Percentiles rank a stretch among this genome's conserved stretches.
phyloP scores from a whole-genome alignment of 495 filamentous ascomycete genomes.

The Penicillium flavigenum region DNA sequence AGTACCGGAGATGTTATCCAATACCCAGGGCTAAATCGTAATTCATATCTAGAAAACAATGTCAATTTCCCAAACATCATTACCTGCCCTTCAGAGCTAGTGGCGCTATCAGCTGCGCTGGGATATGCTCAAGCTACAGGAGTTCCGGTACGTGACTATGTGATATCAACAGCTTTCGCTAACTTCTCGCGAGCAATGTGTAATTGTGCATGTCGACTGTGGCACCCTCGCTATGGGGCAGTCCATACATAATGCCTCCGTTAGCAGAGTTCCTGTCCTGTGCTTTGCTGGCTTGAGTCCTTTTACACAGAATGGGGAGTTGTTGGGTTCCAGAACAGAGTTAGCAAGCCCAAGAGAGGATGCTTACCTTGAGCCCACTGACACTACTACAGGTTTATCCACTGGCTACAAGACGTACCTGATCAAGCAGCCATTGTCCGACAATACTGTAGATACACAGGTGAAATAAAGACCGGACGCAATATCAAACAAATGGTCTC shows the following conservation, averaged over 20 bases:
- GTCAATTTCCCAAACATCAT: slow-evolving; percentile 74
- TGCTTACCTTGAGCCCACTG: neutral
- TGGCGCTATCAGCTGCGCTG: slow-evolving; percentile 89
- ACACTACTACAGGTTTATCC: slow-evolving; percentile 50
- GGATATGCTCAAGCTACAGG: slow-evolving; percentile 81
- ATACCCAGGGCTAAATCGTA: neutral
- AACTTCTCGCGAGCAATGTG: slow-evolving; percentile 55
- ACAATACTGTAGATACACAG: slow-evolving; percentile 87
- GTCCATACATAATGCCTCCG: slow-evolving; percentile 82
- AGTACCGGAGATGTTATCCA: neutral
- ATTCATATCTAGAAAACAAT: slow-evolving; percentile 31
- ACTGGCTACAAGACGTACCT: slow-evolving; percentile 92
- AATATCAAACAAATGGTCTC: slow-evolving; percentile 94
- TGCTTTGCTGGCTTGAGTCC: slow-evolving; percentile 86
- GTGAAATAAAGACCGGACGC: slow-evolving; percentile 78
- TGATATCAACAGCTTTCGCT: no score
- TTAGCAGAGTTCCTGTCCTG: slow-evolving; percentile 76
- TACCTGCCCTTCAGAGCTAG: slow-evolving; percentile 93
- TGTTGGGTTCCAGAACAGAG: slow-evolving; percentile 80
- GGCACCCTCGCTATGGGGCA: slow-evolving; percentile 86
- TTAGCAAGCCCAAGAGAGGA: slow-evolving; percentile 37
- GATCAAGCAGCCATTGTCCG: slow-evolving; percentile 83
- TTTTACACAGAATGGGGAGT: slow-evolving; percentile 81
- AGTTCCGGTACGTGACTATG: slow-evolving; percentile 47
- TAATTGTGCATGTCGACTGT: slow-evolving; percentile 91